Percentiles rank a stretch among this genome's conserved stretches.
Conservation (phyloP, 371 early-diverging fungal species). For the Mortierella sp. region DNA sequence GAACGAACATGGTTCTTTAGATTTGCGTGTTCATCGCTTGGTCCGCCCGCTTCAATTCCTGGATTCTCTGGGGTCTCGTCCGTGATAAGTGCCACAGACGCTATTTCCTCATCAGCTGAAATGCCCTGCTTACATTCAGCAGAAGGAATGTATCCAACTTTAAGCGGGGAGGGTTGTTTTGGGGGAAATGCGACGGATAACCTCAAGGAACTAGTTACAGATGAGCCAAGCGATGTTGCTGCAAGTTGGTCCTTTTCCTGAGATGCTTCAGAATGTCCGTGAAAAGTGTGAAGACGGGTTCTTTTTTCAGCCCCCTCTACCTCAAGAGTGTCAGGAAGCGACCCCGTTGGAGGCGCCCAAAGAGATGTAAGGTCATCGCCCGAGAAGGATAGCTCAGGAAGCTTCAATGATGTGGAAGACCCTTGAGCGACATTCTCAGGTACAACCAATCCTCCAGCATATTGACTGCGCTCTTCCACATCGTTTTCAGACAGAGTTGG, state of each 20-base stretch:
- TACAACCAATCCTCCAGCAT: background rate
- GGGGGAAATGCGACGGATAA: conserved; percentile 14
- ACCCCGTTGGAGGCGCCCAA: conserved; percentile 5
- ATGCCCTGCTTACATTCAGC: background rate
- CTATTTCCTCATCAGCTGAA: background rate
- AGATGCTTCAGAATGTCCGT: conserved; percentile 13
- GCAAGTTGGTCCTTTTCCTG: conserved; percentile 10
- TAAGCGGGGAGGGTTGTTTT: conserved; percentile 23
- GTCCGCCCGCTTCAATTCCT: conserved; percentile 10
- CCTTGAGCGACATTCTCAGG: background rate
- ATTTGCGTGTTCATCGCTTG: conserved; percentile 1
- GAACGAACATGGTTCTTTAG: background rate
- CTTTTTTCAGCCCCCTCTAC: conserved; percentile 12
- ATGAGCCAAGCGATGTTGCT: background rate
- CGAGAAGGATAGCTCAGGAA: conserved; percentile 44
- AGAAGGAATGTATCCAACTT: conserved; percentile 2
- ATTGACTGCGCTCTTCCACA: background rate
- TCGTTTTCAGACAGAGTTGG: background rate
- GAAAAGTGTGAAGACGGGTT: conserved; percentile 18
- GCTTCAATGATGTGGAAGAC: conserved; percentile 8
- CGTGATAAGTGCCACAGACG: background rate
- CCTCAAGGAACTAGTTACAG: background rate
- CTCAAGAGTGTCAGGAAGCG: background rate
- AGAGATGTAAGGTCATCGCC: conserved; percentile 33
- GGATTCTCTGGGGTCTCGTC: background rate